These are phyloP conservation scores for Meyerozyma sp. DNA, from an alignment of 1,139 yeast genomes.

Conservation along the genomic window DNA sequence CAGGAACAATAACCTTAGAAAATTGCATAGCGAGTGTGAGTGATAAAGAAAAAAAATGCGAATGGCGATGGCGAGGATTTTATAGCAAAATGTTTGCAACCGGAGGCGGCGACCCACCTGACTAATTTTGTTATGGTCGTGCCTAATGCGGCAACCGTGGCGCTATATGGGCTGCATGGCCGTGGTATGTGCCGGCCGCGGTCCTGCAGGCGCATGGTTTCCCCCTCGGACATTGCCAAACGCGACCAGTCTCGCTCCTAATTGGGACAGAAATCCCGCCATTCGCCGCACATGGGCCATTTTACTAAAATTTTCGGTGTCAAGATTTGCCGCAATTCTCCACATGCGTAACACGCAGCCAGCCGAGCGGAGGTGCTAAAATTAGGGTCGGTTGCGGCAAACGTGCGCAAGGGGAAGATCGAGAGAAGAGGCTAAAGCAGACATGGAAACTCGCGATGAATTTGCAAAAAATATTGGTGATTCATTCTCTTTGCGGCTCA, in stretches of 20 bases:
- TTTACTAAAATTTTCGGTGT: neutral
- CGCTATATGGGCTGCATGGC: neutral
- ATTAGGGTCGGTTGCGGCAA: neutral
- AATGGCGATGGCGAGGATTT: neutral
- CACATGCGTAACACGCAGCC: too few species aligned
- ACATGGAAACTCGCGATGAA: too few species aligned
- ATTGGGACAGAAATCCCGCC: neutral
- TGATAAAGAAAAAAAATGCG: slow-evolving; percentile 3
- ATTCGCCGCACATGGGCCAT: neutral
- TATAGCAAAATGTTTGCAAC: neutral
- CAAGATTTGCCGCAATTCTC: neutral
- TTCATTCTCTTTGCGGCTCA: too few species aligned
- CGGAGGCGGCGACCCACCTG: neutral
- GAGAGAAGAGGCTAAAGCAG: too few species aligned
- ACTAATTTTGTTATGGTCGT: neutral
- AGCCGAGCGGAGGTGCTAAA: neutral
- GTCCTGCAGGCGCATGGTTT: neutral
- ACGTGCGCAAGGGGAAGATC: neutral
- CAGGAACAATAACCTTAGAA: slow-evolving; percentile 34
- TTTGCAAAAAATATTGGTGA: too few species aligned
- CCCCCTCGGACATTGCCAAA: neutral
- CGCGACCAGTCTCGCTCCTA: neutral
- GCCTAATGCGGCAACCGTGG: neutral
- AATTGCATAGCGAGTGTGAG: slow-evolving; percentile 29
- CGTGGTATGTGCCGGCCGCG: neutral